phyloP scores from a whole-genome alignment of 495 filamentous ascomycete species.

The Elaphomyces granulatus region DNA sequence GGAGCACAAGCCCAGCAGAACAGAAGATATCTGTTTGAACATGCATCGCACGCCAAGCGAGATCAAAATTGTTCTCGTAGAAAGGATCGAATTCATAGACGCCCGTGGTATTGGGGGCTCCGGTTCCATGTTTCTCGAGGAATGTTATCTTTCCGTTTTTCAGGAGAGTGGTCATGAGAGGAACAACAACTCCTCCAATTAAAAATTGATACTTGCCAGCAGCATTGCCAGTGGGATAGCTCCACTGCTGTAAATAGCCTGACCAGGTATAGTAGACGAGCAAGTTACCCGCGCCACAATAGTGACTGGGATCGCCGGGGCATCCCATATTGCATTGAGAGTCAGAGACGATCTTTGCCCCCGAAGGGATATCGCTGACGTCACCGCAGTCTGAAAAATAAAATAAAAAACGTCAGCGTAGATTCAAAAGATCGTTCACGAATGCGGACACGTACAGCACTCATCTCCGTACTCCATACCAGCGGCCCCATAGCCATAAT shows the following conservation, averaged over 20 bases:
- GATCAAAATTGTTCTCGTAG: constrained; percentile 25
- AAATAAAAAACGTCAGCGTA: constrained; percentile 6
- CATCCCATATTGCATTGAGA: constrained; percentile 41
- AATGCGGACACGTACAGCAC: constrained; percentile 19
- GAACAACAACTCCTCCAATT: constrained; percentile 44
- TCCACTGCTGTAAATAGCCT: constrained; percentile 40
- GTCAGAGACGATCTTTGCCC: constrained; percentile 22
- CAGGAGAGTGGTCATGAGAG: constrained; percentile 43
- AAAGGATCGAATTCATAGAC: constrained; percentile 49
- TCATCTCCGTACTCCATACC: constrained; percentile 33
- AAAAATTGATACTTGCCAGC: constrained; percentile 46
- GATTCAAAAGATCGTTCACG: background rate
- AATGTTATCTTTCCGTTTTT: constrained; percentile 51
- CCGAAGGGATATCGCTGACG: constrained; percentile 8
- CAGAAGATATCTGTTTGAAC: constrained; percentile 55
- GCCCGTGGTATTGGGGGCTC: constrained; percentile 42
- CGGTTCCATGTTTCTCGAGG: constrained; percentile 48
- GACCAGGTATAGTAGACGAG: constrained; percentile 46
- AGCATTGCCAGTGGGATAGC: constrained; percentile 34
- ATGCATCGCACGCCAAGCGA: constrained; percentile 48
- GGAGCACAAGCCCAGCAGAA: constrained; percentile 43
- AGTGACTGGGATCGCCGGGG: constrained; percentile 35
- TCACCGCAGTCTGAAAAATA: no score
- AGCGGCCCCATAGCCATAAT: constrained; percentile 26
- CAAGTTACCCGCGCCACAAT: constrained; percentile 43